Percentiles rank a stretch among this genome's conserved stretches.
Evolutionary conservation across 164 flowering plant species (phyloP).

Genomic region (Magnolia kwangsiensis): DNA sequence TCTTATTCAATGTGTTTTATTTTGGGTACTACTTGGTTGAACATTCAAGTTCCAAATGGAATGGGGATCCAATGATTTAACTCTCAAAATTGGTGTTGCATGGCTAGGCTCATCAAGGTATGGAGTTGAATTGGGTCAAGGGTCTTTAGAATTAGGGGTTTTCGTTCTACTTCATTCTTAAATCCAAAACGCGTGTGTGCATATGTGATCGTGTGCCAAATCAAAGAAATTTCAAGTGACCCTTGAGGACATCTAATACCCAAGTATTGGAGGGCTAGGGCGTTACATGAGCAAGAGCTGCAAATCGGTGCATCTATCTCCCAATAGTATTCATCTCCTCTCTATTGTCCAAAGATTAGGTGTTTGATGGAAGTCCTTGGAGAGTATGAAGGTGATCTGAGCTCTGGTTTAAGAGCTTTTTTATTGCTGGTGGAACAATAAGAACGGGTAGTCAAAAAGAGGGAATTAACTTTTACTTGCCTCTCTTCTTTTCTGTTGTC

Average conservation of each 20-base stretch:
- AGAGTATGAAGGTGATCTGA: not conserved
- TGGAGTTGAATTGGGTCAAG: too few species aligned
- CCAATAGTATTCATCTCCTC: conserved; percentile 55
- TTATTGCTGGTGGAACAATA: not conserved
- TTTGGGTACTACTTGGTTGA: too few species aligned
- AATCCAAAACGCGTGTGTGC: too few species aligned
- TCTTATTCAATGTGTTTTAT: too few species aligned
- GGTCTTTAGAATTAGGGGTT: too few species aligned
- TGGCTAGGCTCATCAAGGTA: too few species aligned
- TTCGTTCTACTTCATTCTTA: too few species aligned
- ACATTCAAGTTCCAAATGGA: too few species aligned
- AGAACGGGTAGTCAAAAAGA: not conserved
- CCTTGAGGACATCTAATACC: conserved; percentile 19
- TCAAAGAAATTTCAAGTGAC: too few species aligned
- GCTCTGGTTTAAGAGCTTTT: not conserved
- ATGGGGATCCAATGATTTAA: too few species aligned
- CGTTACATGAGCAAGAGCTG: conserved; percentile 33
- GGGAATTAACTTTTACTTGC: not conserved
- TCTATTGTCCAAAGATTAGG: not conserved
- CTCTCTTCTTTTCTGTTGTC: not conserved
- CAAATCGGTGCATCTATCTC: conserved; percentile 61
- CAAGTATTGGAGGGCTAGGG: conserved; percentile 45
- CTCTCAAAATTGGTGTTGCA: too few species aligned
- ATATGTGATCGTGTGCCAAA: too few species aligned
- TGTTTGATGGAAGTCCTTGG: not conserved